Conservation (phyloP, 1,284 basidiomycete genomes). For the Ustilago trichophora region DNA sequence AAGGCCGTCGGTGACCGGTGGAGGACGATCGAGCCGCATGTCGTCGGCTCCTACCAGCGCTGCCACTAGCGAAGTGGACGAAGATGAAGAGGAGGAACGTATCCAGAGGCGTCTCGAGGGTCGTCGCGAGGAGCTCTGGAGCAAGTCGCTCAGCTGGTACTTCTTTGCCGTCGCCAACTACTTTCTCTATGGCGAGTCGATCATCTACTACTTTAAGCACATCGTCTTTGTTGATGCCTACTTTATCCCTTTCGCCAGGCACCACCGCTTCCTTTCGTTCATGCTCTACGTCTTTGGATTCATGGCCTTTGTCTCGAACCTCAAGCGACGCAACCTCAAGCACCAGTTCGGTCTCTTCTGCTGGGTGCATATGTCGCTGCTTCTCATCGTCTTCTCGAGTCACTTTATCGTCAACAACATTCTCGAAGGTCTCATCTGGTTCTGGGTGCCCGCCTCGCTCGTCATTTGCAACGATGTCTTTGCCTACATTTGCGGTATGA, state of each 20-base stretch:
- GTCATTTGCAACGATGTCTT: conserved; percentile 99
- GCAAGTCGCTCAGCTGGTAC: conserved; percentile 72
- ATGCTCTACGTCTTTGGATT: conserved; percentile 96
- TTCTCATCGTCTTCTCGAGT: conserved; percentile 94
- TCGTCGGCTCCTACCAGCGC: conserved; percentile 47
- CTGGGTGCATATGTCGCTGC: conserved; percentile 99
- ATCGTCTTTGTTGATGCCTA: conserved; percentile 94
- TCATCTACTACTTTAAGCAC: conserved; percentile 99
- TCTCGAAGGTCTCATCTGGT: conserved; percentile 93
- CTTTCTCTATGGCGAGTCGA: conserved; percentile 97
- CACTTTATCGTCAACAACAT: conserved; percentile 99
- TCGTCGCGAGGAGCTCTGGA: conserved; percentile 62
- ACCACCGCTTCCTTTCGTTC: conserved; percentile 97
- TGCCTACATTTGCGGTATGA: conserved; percentile 96
- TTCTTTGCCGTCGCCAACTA: conserved; percentile 99
- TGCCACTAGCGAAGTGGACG: conserved; percentile 51
- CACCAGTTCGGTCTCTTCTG: conserved; percentile 99
- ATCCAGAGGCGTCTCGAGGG: conserved; percentile 39
- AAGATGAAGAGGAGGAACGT: conserved; percentile 51
- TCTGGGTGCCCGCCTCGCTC: conserved; percentile 94
- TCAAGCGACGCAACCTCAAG: conserved; percentile 90
- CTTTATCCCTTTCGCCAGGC: conserved; percentile 90
- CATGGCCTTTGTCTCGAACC: conserved; percentile 93
- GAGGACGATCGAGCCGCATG: conserved; percentile 41
- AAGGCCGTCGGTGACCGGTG: conserved; percentile 61